These are phyloP conservation scores for Linderniella brevidens DNA, from an alignment of 257 asterid genomes.

Conservation along the genomic window DNA sequence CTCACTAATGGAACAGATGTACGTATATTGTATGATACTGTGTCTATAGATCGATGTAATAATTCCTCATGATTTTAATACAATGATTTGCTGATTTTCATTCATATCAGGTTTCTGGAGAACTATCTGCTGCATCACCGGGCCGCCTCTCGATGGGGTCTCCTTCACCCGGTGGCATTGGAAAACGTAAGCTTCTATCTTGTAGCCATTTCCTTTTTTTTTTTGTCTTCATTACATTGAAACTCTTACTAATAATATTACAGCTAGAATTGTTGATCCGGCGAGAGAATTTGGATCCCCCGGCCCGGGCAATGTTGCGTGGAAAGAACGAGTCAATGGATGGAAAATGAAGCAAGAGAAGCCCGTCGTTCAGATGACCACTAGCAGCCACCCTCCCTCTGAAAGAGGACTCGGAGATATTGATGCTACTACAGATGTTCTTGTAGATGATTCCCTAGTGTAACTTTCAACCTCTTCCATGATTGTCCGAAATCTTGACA, in stretches of 20 bases:
- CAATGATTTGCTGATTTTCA: background rate
- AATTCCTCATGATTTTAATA: background rate
- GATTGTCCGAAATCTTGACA: too few species aligned
- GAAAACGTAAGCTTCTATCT: conserved; percentile 32
- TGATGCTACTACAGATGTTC: conserved; percentile 78
- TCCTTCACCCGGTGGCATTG: conserved; percentile 69
- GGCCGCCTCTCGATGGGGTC: conserved; percentile 94
- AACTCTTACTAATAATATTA: conserved; percentile 4
- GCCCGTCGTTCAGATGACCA: conserved; percentile 58
- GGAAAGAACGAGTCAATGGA: conserved; percentile 99
- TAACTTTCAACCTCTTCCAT: conserved; percentile 25
- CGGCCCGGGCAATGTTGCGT: conserved; percentile 94
- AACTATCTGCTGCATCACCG: conserved; percentile 93
- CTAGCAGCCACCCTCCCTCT: conserved; percentile 87
- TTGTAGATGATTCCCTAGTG: conserved; percentile 80
- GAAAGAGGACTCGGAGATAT: conserved; percentile 88
- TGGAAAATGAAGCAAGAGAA: conserved; percentile 99
- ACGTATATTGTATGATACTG: conserved; percentile 13
- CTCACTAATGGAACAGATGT: conserved; percentile 97
- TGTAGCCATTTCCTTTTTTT: conserved; percentile 20
- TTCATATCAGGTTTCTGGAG: conserved; percentile 72
- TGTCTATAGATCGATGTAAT: background rate
- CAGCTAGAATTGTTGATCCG: conserved; percentile 98
- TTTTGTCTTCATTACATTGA: conserved; percentile 10
- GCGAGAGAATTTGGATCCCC: conserved; percentile 92